These are phyloP conservation scores for Actinidia chinensis DNA, from an alignment of 179 eudicot species.

Conservation along the genomic window DNA sequence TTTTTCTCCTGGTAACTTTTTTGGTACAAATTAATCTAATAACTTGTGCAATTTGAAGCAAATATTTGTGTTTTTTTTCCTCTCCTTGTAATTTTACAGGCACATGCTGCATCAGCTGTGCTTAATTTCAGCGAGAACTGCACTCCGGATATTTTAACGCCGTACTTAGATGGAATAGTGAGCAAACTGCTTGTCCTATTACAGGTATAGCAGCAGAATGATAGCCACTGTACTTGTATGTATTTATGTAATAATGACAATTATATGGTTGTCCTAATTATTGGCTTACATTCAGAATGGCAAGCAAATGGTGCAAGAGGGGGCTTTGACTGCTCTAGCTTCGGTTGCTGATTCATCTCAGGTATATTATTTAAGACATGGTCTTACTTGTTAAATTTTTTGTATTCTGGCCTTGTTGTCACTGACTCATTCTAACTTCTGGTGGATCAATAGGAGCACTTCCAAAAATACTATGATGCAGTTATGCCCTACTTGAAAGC, in stretches of 20 bases:
- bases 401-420: not conserved
- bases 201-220: slow-evolving; percentile 52
- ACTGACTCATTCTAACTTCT: slow-evolving; percentile 7
- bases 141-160: slow-evolving; percentile 91
- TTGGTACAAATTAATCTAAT: not conserved
- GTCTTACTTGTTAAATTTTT: not conserved
- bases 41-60: not conserved
- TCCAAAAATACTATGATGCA: slow-evolving; percentile 92
- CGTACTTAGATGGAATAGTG: slow-evolving; percentile 89
- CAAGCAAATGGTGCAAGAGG: slow-evolving; percentile 99
- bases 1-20: too few relatives aligned
- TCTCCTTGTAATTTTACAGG: slow-evolving; percentile 42
- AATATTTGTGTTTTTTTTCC: slow-evolving; percentile 1
- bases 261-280: not conserved
- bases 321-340: slow-evolving; percentile 97
- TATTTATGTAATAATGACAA: too few relatives aligned
- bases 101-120: slow-evolving; percentile 98
- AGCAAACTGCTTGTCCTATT: slow-evolving; percentile 84
- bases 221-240: not conserved
- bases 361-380: slow-evolving; percentile 36
- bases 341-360: slow-evolving; percentile 99
- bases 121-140: slow-evolving; percentile 98
- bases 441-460: slow-evolving; percentile 63
- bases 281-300: slow-evolving; percentile 58
- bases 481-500: slow-evolving; percentile 97